Percentiles rank a stretch among this genome's conserved stretches.
Evolutionary conservation across 139 green algal species (phyloP).

Genomic region (Tetratostichococcus sp.): DNA sequence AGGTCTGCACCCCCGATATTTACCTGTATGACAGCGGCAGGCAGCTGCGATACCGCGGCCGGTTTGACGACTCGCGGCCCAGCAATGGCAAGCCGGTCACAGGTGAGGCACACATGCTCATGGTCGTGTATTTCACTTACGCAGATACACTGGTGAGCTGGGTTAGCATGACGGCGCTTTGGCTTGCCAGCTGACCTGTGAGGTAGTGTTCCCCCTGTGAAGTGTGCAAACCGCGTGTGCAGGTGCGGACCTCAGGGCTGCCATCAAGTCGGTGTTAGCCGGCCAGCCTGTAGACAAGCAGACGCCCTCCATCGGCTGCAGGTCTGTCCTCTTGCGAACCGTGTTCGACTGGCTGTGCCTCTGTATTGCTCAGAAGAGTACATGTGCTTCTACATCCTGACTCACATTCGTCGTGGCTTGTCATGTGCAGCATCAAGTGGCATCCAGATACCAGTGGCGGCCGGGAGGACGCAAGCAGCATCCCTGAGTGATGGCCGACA

Average conservation of each 20-base stretch:
- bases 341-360: too few relatives aligned
- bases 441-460: constrained; percentile 1
- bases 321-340: too few relatives aligned
- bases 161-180: too few relatives aligned
- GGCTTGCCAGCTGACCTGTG: too few relatives aligned
- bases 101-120: constrained; percentile 26
- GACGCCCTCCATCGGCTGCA: constrained; percentile 40
- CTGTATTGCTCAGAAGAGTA: too few relatives aligned
- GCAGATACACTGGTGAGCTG: too few relatives aligned
- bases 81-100: constrained; percentile 34
- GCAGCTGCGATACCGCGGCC: constrained; percentile 77
- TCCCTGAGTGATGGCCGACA: background rate
- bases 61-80: constrained; percentile 62
- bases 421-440: constrained; percentile 64
- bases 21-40: constrained; percentile 57
- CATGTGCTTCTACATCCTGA: background rate
- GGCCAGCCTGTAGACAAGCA: constrained; percentile 20
- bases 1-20: constrained; percentile 75
- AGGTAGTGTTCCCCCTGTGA: too few relatives aligned
- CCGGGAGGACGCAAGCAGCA: background rate
- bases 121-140: too few relatives aligned
- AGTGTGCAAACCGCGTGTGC: too few relatives aligned
- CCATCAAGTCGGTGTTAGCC: constrained; percentile 55
- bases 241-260: constrained; percentile 51
- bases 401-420: background rate